Percentiles rank a stretch among this genome's conserved stretches.
Evolutionary conservation across 495 filamentous ascomycete species (phyloP).

Genomic region (Aspergillus haitiensis): DNA sequence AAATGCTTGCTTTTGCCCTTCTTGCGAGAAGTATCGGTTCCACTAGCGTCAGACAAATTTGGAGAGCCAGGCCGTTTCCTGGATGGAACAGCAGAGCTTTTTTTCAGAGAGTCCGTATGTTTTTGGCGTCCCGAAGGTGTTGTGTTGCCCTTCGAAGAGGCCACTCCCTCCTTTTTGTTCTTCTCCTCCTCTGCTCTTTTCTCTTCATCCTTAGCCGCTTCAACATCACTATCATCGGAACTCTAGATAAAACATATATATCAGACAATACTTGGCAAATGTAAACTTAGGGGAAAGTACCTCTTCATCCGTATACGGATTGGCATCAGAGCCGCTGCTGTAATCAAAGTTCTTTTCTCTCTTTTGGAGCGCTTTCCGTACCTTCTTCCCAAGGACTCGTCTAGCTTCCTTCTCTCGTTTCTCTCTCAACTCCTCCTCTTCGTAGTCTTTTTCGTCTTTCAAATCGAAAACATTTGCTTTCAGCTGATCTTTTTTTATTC

Average conservation of each 20-base stretch:
- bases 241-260: slow-evolving; percentile 30
- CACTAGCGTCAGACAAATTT: slow-evolving; percentile 82
- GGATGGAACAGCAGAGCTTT: slow-evolving; percentile 46
- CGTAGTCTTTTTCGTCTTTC: slow-evolving; percentile 82
- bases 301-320: slow-evolving; percentile 70
- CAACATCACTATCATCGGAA: slow-evolving; percentile 49
- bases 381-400: slow-evolving; percentile 68
- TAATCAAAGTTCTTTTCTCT: slow-evolving; percentile 84
- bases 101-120: slow-evolving; percentile 56
- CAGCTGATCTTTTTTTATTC: slow-evolving; percentile 83
- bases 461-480: slow-evolving; percentile 83
- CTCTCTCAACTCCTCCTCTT: slow-evolving; percentile 71
- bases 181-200: slow-evolving; percentile 67
- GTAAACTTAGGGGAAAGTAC: slow-evolving; percentile 25
- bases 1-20: slow-evolving; percentile 75
- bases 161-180: slow-evolving; percentile 53
- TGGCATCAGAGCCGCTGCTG: slow-evolving; percentile 68
- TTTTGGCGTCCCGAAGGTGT: slow-evolving; percentile 68
- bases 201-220: slow-evolving; percentile 67
- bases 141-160: slow-evolving; percentile 68
- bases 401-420: slow-evolving; percentile 65
- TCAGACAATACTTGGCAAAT: not conserved
- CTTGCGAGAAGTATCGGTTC: slow-evolving; percentile 84
- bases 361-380: slow-evolving; percentile 76
- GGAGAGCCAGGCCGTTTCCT: slow-evolving; percentile 88